Base-by-base conservation (phyloP, 371 early-diverging fungal species). In the Choanephora cucurbitarum region DNA sequence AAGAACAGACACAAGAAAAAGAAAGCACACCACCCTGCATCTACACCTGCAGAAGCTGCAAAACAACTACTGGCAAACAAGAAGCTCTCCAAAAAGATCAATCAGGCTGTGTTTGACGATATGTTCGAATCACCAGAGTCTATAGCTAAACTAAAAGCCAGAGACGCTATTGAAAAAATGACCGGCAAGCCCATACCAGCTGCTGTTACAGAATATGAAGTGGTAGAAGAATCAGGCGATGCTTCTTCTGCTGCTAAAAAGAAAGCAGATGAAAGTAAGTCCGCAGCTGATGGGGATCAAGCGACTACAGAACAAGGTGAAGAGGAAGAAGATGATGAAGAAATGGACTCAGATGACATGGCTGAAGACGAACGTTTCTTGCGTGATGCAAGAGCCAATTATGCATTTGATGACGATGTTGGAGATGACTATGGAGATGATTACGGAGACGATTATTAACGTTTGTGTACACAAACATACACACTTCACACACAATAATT, bases 31-130 rank as follows among this genome's bases (percentile, higher is more conserved):
- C 62, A 61, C 2, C 73, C 48, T 56, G 81, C 73, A 17, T 34
- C 80, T 5, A 77, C 90, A 7, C 84, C 89, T 3, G 81, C 87
- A 6, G 91, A 92, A 65, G 89, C 92, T 1, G 87, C 93, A 19
- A 91, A 90, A 60, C 85, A 85, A 34, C 66, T 89, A 28, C 60
- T 92, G 23, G 64, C 70, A 2, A 73, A 75, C 33, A 87, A 86
- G 44, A 79, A 87, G 45, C 67, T 93, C 45, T 95, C 96, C 1
- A 92, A 91, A 56, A 95, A 95, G 66, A 93, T 96, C 65, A 95
- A 95, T 64, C 92, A 93, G 66, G 86, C 81, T 1, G 86, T 91
- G 0, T 71, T 95, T 55, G 86, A 90, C 21, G 81, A 82, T 33
- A 83, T 93, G 60, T 87, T 92, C 58, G 87, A 84, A 44, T 73